Percentiles rank a stretch among this genome's conserved stretches.
phyloP scores from a whole-genome alignment of 1,284 basidiomycete genomes.

The Blastosporella zonata region DNA sequence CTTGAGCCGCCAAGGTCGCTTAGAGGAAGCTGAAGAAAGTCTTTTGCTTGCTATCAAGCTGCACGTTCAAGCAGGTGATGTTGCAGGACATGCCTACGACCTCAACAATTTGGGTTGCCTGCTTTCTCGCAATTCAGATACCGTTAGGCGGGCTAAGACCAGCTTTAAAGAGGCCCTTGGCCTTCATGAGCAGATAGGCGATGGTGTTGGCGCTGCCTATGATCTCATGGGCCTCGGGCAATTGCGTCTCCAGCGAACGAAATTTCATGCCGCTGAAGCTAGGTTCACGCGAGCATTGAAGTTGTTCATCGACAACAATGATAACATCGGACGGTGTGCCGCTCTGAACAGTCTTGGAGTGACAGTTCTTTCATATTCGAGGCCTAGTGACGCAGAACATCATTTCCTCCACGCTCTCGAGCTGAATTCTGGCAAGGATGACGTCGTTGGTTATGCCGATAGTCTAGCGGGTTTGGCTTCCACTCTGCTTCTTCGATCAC shows the following conservation, averaged over 20 bases:
- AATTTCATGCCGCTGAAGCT: constrained; percentile 12
- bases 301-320: constrained; percentile 10
- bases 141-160: constrained; percentile 15
- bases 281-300: constrained; percentile 13
- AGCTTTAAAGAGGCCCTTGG: constrained; percentile 18
- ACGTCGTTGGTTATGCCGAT: constrained; percentile 22
- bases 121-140: constrained; percentile 8
- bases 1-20: constrained; percentile 20
- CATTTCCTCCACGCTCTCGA: constrained; percentile 18
- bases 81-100: constrained; percentile 24
- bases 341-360: constrained; percentile 18
- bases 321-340: constrained; percentile 15
- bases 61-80: constrained; percentile 21
- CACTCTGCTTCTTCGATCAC: constrained; percentile 23
- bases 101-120: constrained; percentile 24
- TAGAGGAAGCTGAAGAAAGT: constrained; percentile 22
- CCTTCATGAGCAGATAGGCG: constrained; percentile 19
- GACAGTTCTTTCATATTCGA: constrained; percentile 7
- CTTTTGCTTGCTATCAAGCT: constrained; percentile 19
- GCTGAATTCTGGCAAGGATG: constrained; percentile 16
- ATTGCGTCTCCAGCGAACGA: constrained; percentile 19
- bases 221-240: constrained; percentile 24
- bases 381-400: constrained; percentile 17
- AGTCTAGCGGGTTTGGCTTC: constrained; percentile 22
- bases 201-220: constrained; percentile 22